Evolutionary conservation across 305 asterid genomes (phyloP), one percentile per base, ranked within the genome.

Genomic region (Fraxinus xanthoxyloides): DNA sequence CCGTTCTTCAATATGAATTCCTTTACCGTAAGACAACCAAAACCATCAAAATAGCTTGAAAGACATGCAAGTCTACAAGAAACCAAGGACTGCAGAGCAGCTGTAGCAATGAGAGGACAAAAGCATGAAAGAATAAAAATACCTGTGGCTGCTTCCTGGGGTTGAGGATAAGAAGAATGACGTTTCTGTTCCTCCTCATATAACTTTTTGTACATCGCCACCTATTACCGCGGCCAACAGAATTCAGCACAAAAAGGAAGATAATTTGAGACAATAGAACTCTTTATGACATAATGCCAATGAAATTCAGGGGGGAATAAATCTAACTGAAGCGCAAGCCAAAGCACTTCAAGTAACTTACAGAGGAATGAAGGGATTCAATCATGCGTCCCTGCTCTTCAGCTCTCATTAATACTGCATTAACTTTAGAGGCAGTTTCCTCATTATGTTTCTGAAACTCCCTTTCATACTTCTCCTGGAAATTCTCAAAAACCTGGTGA

Each of bases 341-440:
- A 82, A 36, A 81, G 81, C 70, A 79, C 76, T 70, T 82, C 56
- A 82, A 80, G 38, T 65, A 81, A 80, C 95, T 86, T 90, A 94
- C 99, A 70, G 99, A 93, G 54, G 90, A 67, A 86, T 96, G 98
- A 80, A 96, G 98, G 19, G 98, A 93, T 88, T 92, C 98, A 80
- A 96, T 92, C 99, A 96, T 96, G 59, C 76, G 88, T 21, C 82
- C 91, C 87, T 94, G 99, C 78, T 96, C 98, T 88, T 96, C 97
- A n/a, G 98, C 97, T 80, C 94, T 91, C 61, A 82, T 86, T 85
- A 94, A 88, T 48, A 94, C 93, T 0, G 94, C 89, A 81, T 88
- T 91, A 76, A 94, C 95, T 90, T 91, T 92, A 77, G 91, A 85
- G 3, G 90, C 86, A 61, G 98, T 84, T 83, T 93, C 92, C 23